Conservation (phyloP, 2,329 filamentous ascomycete species). For the Drechslerella coelobrocha region DNA sequence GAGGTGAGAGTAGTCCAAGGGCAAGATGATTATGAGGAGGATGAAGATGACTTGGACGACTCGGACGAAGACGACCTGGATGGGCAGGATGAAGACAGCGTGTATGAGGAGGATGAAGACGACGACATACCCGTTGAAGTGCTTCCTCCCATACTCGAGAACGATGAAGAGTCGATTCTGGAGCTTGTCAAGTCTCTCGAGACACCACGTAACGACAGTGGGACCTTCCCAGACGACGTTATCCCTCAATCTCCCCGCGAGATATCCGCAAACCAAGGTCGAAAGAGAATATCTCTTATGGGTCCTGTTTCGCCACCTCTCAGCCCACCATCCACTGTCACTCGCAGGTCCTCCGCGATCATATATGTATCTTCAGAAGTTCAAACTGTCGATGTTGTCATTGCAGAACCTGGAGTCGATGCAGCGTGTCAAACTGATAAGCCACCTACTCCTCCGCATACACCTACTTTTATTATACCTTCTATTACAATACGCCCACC, state of each 20-base stretch:
- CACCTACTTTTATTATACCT: constrained; percentile 69
- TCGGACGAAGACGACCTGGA: constrained; percentile 2
- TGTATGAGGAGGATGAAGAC: constrained; percentile 15
- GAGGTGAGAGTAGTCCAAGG: too few species aligned
- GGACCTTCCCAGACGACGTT: constrained; percentile 58
- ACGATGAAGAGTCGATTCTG: constrained; percentile 46
- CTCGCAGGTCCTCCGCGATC: constrained; percentile 44
- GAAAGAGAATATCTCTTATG: constrained; percentile 69
- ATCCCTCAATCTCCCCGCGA: constrained; percentile 65
- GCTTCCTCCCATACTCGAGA: constrained; percentile 31
- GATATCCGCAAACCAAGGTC: constrained; percentile 75
- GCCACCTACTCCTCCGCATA: constrained; percentile 57
- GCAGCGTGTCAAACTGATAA: constrained; percentile 45
- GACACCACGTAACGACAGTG: constrained; percentile 49
- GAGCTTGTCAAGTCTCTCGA: constrained; percentile 58
- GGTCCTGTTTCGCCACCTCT: constrained; percentile 38
- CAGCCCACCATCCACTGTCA: constrained; percentile 41
- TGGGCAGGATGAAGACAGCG: too few species aligned
- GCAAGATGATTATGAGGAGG: too few species aligned
- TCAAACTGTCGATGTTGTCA: constrained; percentile 28
- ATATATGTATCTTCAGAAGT: constrained; percentile 44
- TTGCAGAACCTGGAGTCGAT: constrained; percentile 37
- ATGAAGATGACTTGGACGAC: background rate
- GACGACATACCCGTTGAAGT: constrained; percentile 18
- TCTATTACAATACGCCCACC: constrained; percentile 92